These are phyloP conservation scores for Carex kokanica DNA, from an alignment of 176 grass and related monocot genomes.

Conservation along the genomic window DNA sequence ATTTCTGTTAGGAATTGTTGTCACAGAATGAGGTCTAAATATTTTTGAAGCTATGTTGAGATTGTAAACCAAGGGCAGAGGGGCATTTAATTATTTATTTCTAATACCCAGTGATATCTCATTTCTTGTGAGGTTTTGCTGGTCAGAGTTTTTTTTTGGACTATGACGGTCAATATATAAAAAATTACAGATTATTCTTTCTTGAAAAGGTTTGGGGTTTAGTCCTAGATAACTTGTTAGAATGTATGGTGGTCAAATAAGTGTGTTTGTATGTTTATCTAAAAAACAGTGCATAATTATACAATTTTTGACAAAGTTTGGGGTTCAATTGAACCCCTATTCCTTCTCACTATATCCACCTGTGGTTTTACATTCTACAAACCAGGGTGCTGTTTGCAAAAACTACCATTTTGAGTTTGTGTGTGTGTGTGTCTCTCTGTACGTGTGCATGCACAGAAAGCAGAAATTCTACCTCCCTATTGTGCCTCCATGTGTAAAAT, in stretches of 20 bases:
- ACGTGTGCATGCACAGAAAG: neutral
- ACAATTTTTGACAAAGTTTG: neutral
- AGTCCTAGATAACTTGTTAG: neutral
- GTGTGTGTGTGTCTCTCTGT: neutral
- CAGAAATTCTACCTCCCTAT: slow-evolving; percentile 40
- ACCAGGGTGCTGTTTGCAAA: neutral
- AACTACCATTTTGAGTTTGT: neutral
- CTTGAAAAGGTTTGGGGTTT: neutral
- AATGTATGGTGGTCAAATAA: neutral
- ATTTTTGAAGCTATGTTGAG: neutral
- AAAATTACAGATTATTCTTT: neutral
- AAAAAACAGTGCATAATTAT: neutral
- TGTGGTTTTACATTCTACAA: neutral
- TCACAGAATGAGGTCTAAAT: neutral
- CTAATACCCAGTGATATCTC: neutral
- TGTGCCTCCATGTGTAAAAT: slow-evolving; percentile 55
- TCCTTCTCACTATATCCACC: neutral
- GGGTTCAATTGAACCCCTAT: neutral
- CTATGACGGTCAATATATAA: neutral
- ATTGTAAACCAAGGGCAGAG: neutral
- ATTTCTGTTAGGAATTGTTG: neutral
- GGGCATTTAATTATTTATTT: neutral
- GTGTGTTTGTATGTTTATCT: neutral
- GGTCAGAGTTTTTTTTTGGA: neutral
- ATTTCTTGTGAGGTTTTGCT: neutral